A percentile compares a stretch with the other conserved stretches of the same genome.
phyloP scores from a whole-genome alignment of 805 yeast species.

The Kuraishia molischiana region DNA sequence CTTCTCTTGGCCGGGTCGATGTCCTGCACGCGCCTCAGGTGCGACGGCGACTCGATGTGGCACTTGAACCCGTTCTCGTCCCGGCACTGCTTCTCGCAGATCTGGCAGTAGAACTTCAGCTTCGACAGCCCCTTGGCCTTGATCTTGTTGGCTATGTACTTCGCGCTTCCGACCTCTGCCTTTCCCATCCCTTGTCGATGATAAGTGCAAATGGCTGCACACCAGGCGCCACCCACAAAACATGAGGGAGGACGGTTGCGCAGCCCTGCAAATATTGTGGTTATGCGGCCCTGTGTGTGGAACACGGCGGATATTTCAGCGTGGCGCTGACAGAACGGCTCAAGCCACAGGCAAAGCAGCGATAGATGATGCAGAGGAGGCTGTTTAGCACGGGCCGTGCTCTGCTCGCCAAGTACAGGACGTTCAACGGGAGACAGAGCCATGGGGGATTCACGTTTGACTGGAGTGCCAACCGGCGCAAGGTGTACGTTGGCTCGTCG shows the following conservation, averaged over 20 bases:
- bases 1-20: constrained; percentile 30
- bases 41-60: constrained; percentile 79
- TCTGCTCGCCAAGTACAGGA: not conserved
- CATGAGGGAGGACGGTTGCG: too few relatives aligned
- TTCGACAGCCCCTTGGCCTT: constrained; percentile 81
- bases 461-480: constrained; percentile 7
- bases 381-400: not conserved
- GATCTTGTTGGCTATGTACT: constrained; percentile 64
- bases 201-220: too few relatives aligned
- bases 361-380: too few relatives aligned
- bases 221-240: too few relatives aligned
- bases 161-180: constrained; percentile 60
- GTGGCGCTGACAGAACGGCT: too few relatives aligned
- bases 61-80: constrained; percentile 94
- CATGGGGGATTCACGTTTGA: too few relatives aligned
- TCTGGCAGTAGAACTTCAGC: constrained; percentile 80
- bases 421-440: not conserved
- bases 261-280: too few relatives aligned
- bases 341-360: too few relatives aligned
- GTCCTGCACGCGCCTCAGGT: constrained; percentile 45
- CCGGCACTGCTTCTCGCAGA: constrained; percentile 87
- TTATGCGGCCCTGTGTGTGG: too few relatives aligned
- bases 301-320: too few relatives aligned
- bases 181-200: too few relatives aligned
- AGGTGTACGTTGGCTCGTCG: constrained; percentile 22